phyloP scores from a whole-genome alignment of 192 early-diverging fungal species.

The Phycomyces nitens region DNA sequence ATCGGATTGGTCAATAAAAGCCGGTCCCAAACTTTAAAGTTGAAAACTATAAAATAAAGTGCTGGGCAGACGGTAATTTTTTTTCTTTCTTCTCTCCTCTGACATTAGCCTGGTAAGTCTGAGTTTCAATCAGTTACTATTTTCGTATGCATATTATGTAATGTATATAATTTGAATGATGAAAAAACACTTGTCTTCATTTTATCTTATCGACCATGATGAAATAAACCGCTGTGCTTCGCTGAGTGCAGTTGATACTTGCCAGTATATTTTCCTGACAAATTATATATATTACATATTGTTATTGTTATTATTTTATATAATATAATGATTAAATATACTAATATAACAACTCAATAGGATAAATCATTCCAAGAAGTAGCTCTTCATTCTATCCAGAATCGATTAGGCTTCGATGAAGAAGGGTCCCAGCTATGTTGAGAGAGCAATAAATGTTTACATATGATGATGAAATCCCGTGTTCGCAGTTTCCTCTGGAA shows the following conservation, averaged over 20 bases:
- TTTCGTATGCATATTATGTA: neutral
- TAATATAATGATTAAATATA: neutral
- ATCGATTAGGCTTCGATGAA: neutral
- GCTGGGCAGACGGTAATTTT: too few species aligned
- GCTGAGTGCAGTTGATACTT: conserved; percentile 42
- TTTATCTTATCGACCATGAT: conserved; percentile 41
- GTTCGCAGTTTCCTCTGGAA: conserved; percentile 41
- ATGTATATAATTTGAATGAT: conserved; percentile 7
- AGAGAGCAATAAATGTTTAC: neutral
- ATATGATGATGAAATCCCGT: conserved; percentile 37
- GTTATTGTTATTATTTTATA: neutral
- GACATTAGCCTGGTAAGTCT: neutral
- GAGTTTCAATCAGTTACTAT: neutral
- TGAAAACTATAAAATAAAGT: too few species aligned
- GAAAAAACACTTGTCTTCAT: conserved; percentile 32
- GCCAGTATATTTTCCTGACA: conserved; percentile 41
- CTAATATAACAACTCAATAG: neutral
- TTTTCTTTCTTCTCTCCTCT: neutral
- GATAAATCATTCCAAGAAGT: too few species aligned
- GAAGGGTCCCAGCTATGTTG: neutral
- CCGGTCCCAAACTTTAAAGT: too few species aligned
- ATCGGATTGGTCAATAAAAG: too few species aligned
- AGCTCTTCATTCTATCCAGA: too few species aligned
- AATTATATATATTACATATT: neutral
- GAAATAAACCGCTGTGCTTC: conserved; percentile 40